A percentile compares a stretch with the other conserved stretches of the same genome.
These are phyloP conservation scores for Begonia fuchsioides DNA, from an alignment of 306 rosid species.

Conservation along the genomic window DNA sequence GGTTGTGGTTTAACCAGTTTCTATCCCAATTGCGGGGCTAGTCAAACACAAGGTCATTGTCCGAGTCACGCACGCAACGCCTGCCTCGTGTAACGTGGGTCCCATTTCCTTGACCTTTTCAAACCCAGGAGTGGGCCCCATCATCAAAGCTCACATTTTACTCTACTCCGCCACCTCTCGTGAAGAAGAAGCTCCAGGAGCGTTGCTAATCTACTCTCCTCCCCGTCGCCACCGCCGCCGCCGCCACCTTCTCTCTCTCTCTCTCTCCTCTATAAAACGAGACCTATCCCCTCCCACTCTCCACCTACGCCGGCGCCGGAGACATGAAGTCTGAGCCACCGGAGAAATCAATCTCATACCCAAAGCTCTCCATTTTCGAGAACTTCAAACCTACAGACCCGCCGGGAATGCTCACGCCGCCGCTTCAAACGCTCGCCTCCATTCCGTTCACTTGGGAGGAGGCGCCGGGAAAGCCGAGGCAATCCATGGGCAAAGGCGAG, in stretches of 20 bases:
- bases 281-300: slow-evolving; percentile 4
- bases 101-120: too few species aligned
- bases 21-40: too few species aligned
- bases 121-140: too few species aligned
- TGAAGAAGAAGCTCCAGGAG: slow-evolving; percentile 73
- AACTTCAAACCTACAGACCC: slow-evolving; percentile 20
- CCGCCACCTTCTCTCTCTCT: slow-evolving; percentile 1
- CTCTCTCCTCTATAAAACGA: too few species aligned
- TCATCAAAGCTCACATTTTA: too few species aligned
- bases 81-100: too few species aligned
- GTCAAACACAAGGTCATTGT: too few species aligned
- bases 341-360: slow-evolving; percentile 5
- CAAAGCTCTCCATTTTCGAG: slow-evolving; percentile 38
- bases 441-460: slow-evolving; percentile 93
- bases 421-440: slow-evolving; percentile 30
- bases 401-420: slow-evolving; percentile 33
- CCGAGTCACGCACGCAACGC: too few species aligned
- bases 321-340: slow-evolving; percentile 16
- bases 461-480: slow-evolving; percentile 88
- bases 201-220: slow-evolving; percentile 32
- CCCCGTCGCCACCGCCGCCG: slow-evolving; percentile 16
- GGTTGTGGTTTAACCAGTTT: too few species aligned
- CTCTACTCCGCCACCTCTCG: slow-evolving; percentile 29
- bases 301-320: slow-evolving; percentile 7
- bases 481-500: slow-evolving; percentile 5